Percentiles rank a stretch among this genome's conserved stretches.
phyloP scores from a whole-genome alignment of 306 rosid species.

The Vigna trinervia region DNA sequence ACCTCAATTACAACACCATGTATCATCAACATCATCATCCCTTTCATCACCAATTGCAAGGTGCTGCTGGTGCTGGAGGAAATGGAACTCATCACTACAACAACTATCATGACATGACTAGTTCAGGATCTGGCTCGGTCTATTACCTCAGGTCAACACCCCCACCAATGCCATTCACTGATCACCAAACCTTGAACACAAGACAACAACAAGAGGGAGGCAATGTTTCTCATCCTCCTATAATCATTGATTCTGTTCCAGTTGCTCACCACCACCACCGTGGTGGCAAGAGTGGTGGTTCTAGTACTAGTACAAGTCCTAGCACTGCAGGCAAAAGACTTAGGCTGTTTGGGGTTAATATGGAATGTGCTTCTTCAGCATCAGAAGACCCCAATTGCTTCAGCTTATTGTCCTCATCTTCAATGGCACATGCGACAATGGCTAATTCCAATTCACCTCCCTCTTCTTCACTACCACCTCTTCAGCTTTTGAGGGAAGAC shows the following conservation, averaged over 20 bases:
- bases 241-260: conserved; percentile 63
- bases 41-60: conserved; percentile 20
- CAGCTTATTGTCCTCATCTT: conserved; percentile 44
- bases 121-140: conserved; percentile 47
- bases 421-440: conserved; percentile 35
- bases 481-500: conserved; percentile 50
- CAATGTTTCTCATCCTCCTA: conserved; percentile 30
- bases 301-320: neutral
- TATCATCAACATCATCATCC: conserved; percentile 30
- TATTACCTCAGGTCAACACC: conserved; percentile 50
- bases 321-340: conserved; percentile 53
- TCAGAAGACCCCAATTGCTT: conserved; percentile 49
- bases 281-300: conserved; percentile 25
- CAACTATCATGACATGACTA: conserved; percentile 38
- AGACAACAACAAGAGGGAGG: conserved; percentile 44
- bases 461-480: conserved; percentile 44
- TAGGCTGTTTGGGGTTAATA: conserved; percentile 87
- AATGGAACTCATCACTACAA: conserved; percentile 12
- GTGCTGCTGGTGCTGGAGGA: conserved; percentile 22
- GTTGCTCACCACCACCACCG: conserved; percentile 40
- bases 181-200: conserved; percentile 34
- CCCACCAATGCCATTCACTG: conserved; percentile 29
- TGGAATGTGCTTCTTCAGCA: conserved; percentile 69
- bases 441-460: conserved; percentile 40
- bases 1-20: conserved; percentile 46